phyloP scores from a whole-genome alignment of 306 rosid genomes.

The Pterocarpus santalinus region DNA sequence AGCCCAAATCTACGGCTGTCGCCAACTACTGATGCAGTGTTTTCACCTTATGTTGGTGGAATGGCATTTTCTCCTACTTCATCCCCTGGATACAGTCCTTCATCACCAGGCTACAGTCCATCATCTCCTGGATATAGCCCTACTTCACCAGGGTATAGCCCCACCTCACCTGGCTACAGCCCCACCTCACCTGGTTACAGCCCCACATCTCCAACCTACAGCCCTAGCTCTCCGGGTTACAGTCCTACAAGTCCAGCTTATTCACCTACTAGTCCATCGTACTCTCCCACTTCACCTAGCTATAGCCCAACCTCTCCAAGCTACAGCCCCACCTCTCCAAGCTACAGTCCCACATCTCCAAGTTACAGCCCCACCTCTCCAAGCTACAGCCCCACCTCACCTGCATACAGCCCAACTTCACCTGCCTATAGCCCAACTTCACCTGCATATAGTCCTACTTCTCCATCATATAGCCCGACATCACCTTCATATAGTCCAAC shows the following conservation, averaged over 20 bases:
- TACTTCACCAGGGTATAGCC: conserved; percentile 94
- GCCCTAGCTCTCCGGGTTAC: conserved; percentile 97
- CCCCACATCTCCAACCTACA: conserved; percentile 95
- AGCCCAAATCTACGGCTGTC: conserved; percentile 94
- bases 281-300: conserved; percentile 87
- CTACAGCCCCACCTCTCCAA: conserved; percentile 77
- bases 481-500: conserved; percentile 85
- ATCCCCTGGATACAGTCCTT: conserved; percentile 96
- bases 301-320: conserved; percentile 83
- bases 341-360: conserved; percentile 84
- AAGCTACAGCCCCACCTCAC: conserved; percentile 83
- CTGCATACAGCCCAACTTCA: conserved; percentile 82
- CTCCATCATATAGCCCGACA: conserved; percentile 74
- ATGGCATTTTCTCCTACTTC: conserved; percentile 96
- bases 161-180: conserved; percentile 94
- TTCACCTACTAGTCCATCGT: conserved; percentile 96
- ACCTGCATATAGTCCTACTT: conserved; percentile 66
- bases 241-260: conserved; percentile 98
- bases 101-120: conserved; percentile 96
- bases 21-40: conserved; percentile 90
- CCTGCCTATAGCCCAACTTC: conserved; percentile 81
- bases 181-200: conserved; percentile 97
- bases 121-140: conserved; percentile 98
- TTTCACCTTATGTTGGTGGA: conserved; percentile 97
- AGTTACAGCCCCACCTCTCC: conserved; percentile 30